Percentiles rank a stretch among this genome's conserved stretches.
These are phyloP conservation scores for Alnus glutinosa DNA, from an alignment of 306 rosid species.

Conservation along the genomic window DNA sequence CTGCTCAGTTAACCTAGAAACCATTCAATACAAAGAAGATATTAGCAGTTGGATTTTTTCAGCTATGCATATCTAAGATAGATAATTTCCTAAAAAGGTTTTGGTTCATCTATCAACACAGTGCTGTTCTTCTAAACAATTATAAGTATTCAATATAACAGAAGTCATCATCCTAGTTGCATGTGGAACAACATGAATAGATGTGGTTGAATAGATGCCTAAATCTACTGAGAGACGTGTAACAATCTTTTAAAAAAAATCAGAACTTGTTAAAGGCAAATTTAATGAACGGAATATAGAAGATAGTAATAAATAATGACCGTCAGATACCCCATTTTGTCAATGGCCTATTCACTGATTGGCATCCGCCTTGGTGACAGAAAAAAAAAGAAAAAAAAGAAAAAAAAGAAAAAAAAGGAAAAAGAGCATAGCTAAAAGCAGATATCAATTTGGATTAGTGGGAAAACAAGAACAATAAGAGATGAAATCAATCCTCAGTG, in stretches of 20 bases:
- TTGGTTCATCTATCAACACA: not conserved
- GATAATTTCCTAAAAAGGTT: not conserved
- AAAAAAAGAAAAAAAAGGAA: no score
- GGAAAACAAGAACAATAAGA: conserved; percentile 2
- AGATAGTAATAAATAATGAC: no score
- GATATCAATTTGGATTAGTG: conserved; percentile 5
- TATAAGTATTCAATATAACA: not conserved
- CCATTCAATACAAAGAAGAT: conserved; percentile 12
- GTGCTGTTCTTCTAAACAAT: not conserved
- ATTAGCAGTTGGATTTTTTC: not conserved
- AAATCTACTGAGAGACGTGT: not conserved
- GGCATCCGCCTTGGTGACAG: no score
- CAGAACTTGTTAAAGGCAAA: not conserved
- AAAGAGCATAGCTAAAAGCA: not conserved
- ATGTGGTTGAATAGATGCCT: not conserved
- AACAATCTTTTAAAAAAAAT: not conserved
- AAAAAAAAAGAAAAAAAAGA: no score
- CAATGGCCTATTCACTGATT: no score
- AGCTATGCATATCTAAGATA: not conserved
- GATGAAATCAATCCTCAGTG: conserved; percentile 15
- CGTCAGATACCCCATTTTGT: no score
- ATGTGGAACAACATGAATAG: not conserved
- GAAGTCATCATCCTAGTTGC: not conserved
- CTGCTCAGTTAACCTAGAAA: conserved; percentile 60
- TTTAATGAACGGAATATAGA: no score